phyloP scores from a whole-genome alignment of 2,329 filamentous ascomycete species.

The Colletotrichum paranaense region DNA sequence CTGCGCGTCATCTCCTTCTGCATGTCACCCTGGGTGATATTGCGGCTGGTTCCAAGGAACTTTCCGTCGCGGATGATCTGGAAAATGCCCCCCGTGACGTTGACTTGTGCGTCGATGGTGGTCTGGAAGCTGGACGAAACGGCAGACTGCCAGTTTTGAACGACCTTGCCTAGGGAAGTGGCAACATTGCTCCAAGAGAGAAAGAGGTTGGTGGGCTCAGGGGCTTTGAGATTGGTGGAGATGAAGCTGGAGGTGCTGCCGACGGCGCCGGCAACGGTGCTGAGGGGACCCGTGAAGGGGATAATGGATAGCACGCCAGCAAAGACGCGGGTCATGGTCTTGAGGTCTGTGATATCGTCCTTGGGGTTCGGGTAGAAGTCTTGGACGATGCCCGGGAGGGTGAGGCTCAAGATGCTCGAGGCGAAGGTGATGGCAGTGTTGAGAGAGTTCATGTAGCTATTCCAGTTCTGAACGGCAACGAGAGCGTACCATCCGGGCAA shows the following conservation, averaged over 20 bases:
- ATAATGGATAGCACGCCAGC: too few species aligned
- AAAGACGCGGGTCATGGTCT: conserved; percentile 28
- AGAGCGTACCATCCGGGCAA: conserved; percentile 10
- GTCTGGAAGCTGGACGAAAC: too few species aligned
- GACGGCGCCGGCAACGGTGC: not conserved
- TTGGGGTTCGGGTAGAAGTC: conserved; percentile 32
- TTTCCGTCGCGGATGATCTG: too few species aligned
- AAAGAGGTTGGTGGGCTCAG: too few species aligned
- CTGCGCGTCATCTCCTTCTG: conserved; percentile 17
- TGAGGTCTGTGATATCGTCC: conserved; percentile 26
- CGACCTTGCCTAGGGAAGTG: too few species aligned
- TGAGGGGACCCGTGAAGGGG: too few species aligned
- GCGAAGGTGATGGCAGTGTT: conserved; percentile 32
- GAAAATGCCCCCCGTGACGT: too few species aligned
- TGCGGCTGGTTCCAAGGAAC: not conserved
- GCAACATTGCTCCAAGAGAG: too few species aligned
- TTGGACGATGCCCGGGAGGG: conserved; percentile 28
- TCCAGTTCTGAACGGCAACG: conserved; percentile 29
- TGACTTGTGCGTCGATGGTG: too few species aligned
- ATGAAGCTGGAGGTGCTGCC: too few species aligned
- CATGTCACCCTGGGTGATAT: conserved; percentile 34
- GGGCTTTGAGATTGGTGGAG: too few species aligned
- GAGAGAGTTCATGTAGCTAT: conserved; percentile 32
- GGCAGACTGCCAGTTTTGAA: too few species aligned
- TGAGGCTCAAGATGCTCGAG: conserved; percentile 29